Evolutionary conservation across 108 stramenopile genomes (phyloP).

Genomic region (Thalassiosira profunda): DNA sequence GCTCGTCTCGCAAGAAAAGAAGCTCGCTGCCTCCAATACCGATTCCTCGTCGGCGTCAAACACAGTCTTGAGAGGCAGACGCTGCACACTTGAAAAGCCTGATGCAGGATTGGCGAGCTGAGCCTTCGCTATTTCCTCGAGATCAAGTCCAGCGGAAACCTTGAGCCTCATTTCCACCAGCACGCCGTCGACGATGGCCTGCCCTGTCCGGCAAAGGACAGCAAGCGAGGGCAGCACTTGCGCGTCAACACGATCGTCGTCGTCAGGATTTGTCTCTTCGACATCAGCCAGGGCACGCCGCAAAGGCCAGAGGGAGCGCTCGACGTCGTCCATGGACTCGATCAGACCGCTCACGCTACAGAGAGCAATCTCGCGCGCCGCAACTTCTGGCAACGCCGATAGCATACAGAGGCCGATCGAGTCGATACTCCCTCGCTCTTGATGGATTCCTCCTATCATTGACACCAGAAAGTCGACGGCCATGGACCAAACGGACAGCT

Average conservation of each 20-base stretch:
- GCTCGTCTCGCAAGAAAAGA: conserved; percentile 73
- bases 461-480: conserved; percentile 87
- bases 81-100: conserved; percentile 4
- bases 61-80: conserved; percentile 14
- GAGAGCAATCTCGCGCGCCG: conserved; percentile 84
- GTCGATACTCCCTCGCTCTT: conserved; percentile 71
- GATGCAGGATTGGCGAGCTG: conserved; percentile 1
- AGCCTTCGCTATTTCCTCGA: conserved; percentile 18
- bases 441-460: conserved; percentile 69
- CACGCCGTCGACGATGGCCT: conserved; percentile 88
- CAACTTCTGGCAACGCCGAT: conserved; percentile 83
- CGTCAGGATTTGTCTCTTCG: conserved; percentile 85
- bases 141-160: conserved; percentile 25
- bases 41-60: conserved; percentile 95
- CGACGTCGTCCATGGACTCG: conserved; percentile 55
- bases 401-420: conserved; percentile 56
- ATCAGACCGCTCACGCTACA: conserved; percentile 69
- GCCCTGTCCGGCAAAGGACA: conserved; percentile 76
- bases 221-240: conserved; percentile 73
- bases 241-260: conserved; percentile 86
- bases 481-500: conserved; percentile 90
- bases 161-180: conserved; percentile 81
- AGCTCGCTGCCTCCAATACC: conserved; percentile 82
- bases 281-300: conserved; percentile 85
- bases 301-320: conserved; percentile 81